Base-by-base conservation (phyloP, 140 eudicot genomes). In the Bidens hawaiensis region DNA sequence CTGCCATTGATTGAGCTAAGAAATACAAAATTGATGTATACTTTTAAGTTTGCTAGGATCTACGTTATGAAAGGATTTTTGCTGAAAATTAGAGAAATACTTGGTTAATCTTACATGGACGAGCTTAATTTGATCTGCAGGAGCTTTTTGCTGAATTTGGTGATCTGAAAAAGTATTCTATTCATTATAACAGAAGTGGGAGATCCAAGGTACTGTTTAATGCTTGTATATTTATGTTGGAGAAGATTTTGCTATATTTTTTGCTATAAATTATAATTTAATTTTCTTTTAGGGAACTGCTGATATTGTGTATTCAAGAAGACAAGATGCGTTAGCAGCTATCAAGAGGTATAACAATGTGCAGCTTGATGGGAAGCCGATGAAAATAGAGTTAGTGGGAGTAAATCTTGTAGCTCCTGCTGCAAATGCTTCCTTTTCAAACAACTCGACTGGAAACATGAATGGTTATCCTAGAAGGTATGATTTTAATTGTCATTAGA, bases 361-460 rank as follows among this genome's bases (percentile, higher is more conserved):
- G 5, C 95, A 94, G 82, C 99, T 94, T 61, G 99, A 94, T 69
- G 99, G 99, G 53, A 94, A 94, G 83, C 99, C 97, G 16, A 94
- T 94, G 97, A 88, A 88, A 78, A 69, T 94, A 54, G 99, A 88
- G 75, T 70, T 94, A 34, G 97, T 88, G 34, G 97, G 95, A 33
- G 79, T 95, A 51, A 93, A 93, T 69, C 58, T 94, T 22, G 72
- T 71, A 4, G 65, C 83, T 24, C 78, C 90, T 54, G 85, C 68
- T 69, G 80, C 68, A 50, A 76, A 73, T 65, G 74, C 60, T 58
- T 80, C 80, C 1, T 26, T 78, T 51, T 48, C 69, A 15, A 73
- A 62, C 75, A 84, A 76, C 48, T 25, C 73, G 65, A 26, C 50
- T 53, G 85, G 83, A 52, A 82, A 72, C 76, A 79, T 81, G 65